These are phyloP conservation scores for Brassica nigra DNA, from an alignment of 345 rosid species.

Conservation along the genomic window DNA sequence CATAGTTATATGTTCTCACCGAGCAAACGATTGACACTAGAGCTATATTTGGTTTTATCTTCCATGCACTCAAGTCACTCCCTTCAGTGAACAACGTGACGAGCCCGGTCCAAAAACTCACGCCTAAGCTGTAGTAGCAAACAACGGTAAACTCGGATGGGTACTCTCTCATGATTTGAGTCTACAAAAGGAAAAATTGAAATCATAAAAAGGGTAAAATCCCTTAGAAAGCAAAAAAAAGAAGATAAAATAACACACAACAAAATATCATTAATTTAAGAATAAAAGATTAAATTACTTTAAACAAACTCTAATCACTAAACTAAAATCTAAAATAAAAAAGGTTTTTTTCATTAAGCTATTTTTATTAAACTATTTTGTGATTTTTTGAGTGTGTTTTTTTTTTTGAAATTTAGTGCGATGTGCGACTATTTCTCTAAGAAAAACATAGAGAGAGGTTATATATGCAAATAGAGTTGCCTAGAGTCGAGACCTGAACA, in stretches of 20 bases:
- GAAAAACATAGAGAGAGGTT: too few relatives aligned
- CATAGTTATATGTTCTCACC: constrained; percentile 49
- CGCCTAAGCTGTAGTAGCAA: constrained; percentile 72
- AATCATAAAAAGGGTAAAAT: neutral
- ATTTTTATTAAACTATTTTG: too few relatives aligned
- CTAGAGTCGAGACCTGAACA: constrained; percentile 60
- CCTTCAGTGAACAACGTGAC: constrained; percentile 59
- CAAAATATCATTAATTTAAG: too few relatives aligned
- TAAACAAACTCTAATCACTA: too few relatives aligned
- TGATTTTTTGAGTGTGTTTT: too few relatives aligned
- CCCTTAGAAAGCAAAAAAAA: too few relatives aligned
- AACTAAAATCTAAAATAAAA: too few relatives aligned
- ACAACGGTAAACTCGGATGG: constrained; percentile 83
- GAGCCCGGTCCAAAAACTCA: constrained; percentile 59
- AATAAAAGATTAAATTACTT: too few relatives aligned
- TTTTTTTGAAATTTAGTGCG: too few relatives aligned
- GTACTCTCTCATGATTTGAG: constrained; percentile 83
- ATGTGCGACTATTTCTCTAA: too few relatives aligned
- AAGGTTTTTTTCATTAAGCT: too few relatives aligned
- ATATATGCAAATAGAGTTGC: neutral
- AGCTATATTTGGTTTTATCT: constrained; percentile 54
- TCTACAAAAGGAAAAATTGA: constrained; percentile 38
- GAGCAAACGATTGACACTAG: constrained; percentile 74
- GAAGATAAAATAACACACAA: too few relatives aligned
- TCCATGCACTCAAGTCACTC: constrained; percentile 62